Conservation (phyloP, 2,329 filamentous ascomycete species). For the Hortaea werneckii region DNA sequence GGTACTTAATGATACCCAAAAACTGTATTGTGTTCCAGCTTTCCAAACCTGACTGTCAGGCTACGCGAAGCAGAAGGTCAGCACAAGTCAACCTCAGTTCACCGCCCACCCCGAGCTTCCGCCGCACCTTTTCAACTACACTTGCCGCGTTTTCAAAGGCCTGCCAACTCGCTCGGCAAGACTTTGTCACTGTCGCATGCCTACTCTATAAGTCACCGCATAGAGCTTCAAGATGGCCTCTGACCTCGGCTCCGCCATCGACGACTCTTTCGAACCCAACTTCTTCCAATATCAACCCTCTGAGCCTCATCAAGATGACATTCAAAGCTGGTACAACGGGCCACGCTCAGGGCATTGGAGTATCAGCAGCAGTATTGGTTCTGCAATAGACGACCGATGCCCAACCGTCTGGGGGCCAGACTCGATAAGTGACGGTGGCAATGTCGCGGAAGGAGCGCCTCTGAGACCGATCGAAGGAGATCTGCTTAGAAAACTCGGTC, state of each 20-base stretch:
- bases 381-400: constrained; percentile 19
- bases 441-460: neutral
- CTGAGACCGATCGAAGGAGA: constrained; percentile 1
- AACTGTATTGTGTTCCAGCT: no score
- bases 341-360: constrained; percentile 13
- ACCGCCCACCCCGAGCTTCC: neutral
- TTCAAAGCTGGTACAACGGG: constrained; percentile 5
- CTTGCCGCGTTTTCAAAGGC: no score
- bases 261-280: constrained; percentile 10
- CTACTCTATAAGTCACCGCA: no score
- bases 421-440: neutral
- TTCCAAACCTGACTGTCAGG: no score
- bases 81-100: neutral
- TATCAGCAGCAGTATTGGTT: constrained; percentile 7
- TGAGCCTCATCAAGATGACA: neutral
- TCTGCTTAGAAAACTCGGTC: constrained; percentile 5
- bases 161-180: no score
- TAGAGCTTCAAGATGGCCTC: neutral
- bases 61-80: no score
- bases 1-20: no score
- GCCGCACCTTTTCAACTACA: neutral
- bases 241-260: constrained; percentile 9
- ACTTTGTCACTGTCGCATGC: no score
- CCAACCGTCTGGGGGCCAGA: constrained; percentile 10
- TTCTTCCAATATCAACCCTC: neutral